Percentiles rank a stretch among this genome's conserved stretches.
phyloP scores from a whole-genome alignment of 495 filamentous ascomycete species.

The Trichocladium antarcticum region DNA sequence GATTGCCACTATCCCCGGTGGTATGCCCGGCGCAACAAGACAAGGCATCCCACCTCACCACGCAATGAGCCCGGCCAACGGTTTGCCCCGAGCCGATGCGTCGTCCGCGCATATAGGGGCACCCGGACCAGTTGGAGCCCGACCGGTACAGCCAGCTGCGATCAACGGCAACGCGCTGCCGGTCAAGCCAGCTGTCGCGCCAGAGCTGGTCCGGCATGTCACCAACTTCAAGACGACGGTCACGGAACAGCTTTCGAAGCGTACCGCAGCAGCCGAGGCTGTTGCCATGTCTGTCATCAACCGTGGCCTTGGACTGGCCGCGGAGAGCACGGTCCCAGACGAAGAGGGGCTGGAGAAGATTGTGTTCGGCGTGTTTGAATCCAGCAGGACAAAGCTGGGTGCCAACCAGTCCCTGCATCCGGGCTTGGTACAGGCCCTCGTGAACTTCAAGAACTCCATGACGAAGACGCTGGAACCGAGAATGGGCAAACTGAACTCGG shows the following conservation, averaged over 20 bases:
- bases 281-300: conserved; percentile 29
- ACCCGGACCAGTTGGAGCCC: neutral
- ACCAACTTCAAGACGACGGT: conserved; percentile 24
- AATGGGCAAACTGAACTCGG: conserved; percentile 20
- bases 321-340: conserved; percentile 16
- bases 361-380: conserved; percentile 23
- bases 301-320: conserved; percentile 23
- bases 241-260: conserved; percentile 17
- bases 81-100: conserved; percentile 11
- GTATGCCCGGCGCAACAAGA: conserved; percentile 11
- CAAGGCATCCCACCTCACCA: conserved; percentile 10
- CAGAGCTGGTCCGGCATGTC: conserved; percentile 18
- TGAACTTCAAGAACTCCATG: conserved; percentile 22
- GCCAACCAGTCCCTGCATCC: conserved; percentile 19
- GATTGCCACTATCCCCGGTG: conserved; percentile 9
- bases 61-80: conserved; percentile 13
- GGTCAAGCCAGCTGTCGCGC: conserved; percentile 22
- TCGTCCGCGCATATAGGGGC: conserved; percentile 5
- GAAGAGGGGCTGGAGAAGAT: conserved; percentile 22
- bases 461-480: conserved; percentile 17
- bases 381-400: conserved; percentile 13
- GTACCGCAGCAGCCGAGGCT: conserved; percentile 10
- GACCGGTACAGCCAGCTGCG: conserved; percentile 8
- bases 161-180: conserved; percentile 3
- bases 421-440: conserved; percentile 15